A percentile compares a stretch with the other conserved stretches of the same genome.
phyloP scores from a whole-genome alignment of 129 eudicot genomes.

The Heracleum sosnowskyi region DNA sequence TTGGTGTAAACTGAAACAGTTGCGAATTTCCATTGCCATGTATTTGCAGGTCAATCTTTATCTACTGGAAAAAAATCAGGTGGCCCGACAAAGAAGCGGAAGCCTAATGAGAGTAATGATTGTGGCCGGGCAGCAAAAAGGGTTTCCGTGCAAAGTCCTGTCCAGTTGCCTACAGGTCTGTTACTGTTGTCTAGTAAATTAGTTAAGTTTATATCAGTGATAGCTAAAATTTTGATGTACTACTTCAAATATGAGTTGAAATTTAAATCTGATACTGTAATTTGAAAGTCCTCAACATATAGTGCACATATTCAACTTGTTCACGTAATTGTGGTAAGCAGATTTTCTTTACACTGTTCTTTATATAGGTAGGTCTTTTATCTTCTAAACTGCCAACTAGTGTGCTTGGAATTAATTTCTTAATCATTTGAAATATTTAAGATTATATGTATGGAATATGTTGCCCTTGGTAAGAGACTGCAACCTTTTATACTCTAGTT shows the following conservation, averaged over 20 bases:
- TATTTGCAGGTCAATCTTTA: conserved; percentile 7
- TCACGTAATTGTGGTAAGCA: not conserved
- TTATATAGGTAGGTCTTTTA: not conserved
- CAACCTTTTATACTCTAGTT: not conserved
- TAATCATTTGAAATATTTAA: too few species aligned
- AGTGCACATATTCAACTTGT: not conserved
- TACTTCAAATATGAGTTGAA: not conserved
- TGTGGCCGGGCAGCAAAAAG: conserved; percentile 16
- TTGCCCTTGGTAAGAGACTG: not conserved
- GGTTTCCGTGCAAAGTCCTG: conserved; percentile 6
- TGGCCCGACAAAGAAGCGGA: conserved; percentile 31
- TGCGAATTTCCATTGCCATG: not conserved
- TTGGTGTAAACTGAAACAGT: not conserved
- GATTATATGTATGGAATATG: not conserved
- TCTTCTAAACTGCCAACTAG: not conserved
- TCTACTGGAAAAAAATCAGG: conserved; percentile 10
- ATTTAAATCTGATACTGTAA: not conserved
- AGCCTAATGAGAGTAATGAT: conserved; percentile 9
- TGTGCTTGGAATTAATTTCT: not conserved
- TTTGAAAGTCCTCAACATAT: not conserved
- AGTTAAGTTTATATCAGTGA: not conserved
- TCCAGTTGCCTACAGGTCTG: conserved; percentile 35
- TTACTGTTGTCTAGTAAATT: not conserved
- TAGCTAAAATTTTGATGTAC: not conserved
- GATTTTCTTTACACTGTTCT: too few species aligned